Conservation (phyloP, 441 rosid species). For the Euphorbia corollata region DNA sequence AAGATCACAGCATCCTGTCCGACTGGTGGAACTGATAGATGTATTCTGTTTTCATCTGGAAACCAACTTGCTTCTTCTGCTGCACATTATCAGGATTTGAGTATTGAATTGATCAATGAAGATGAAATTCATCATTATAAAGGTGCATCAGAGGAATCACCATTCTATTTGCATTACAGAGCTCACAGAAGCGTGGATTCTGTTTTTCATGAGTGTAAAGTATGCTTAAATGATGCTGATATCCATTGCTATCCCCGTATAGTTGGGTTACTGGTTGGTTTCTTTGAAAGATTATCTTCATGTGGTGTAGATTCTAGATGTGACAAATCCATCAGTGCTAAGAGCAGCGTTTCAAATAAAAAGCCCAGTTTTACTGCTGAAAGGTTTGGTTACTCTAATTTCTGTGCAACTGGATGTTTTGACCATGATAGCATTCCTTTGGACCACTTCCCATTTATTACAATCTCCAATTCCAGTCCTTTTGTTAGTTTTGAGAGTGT, state of each 20-base stretch:
- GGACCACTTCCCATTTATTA: slow-evolving; percentile 65
- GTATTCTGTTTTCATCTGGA: slow-evolving; percentile 51
- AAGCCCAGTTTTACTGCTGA: slow-evolving; percentile 41
- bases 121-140: slow-evolving; percentile 22
- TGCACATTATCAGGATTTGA: slow-evolving; percentile 33
- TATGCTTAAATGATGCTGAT: slow-evolving; percentile 60
- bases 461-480: slow-evolving; percentile 46
- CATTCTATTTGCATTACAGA: slow-evolving; percentile 55
- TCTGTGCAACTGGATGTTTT: slow-evolving; percentile 43
- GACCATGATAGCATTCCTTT: slow-evolving; percentile 51
- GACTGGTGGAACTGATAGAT: slow-evolving; percentile 34
- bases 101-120: slow-evolving; percentile 22
- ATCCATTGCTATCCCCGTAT: slow-evolving; percentile 77
- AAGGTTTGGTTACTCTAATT: slow-evolving; percentile 78
- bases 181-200: slow-evolving; percentile 30
- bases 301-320: slow-evolving; percentile 27
- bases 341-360: slow-evolving; percentile 25
- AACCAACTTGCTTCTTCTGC: slow-evolving; percentile 30
- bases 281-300: slow-evolving; percentile 45
- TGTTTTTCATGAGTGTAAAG: slow-evolving; percentile 32
- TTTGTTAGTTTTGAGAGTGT: slow-evolving; percentile 52
- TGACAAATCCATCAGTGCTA: slow-evolving; percentile 25
- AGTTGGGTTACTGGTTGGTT: slow-evolving; percentile 47
- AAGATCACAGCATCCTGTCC: slow-evolving; percentile 37
- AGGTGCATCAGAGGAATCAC: slow-evolving; percentile 32